Conservation (phyloP, 139 green algal species). For the Chlorella sp. region DNA sequence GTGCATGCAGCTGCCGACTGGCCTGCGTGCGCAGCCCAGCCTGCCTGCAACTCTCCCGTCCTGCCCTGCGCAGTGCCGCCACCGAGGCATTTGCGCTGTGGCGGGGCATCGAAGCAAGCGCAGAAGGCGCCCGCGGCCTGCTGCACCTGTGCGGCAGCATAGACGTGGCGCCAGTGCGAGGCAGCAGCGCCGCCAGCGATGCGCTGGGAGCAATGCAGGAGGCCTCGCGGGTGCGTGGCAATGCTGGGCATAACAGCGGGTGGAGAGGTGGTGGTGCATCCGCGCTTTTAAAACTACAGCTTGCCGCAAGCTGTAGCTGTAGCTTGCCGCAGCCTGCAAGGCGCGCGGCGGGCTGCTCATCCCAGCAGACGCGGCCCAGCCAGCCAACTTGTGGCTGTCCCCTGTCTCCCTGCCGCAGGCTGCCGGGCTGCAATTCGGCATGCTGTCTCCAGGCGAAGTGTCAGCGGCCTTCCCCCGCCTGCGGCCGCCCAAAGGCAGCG, state of each 20-base stretch:
- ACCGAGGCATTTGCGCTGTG: constrained; percentile 21
- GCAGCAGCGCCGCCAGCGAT: constrained; percentile 12
- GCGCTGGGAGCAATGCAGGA: constrained; percentile 20
- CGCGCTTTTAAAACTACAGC: no score
- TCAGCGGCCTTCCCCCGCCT: constrained; percentile 9
- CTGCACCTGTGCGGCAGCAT: constrained; percentile 28
- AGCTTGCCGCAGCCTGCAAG: no score
- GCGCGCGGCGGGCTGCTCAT: no score
- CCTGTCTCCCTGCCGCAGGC: constrained; percentile 1
- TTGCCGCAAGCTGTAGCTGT: no score
- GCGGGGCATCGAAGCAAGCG: constrained; percentile 8
- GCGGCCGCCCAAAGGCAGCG: neutral
- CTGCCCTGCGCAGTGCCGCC: neutral
- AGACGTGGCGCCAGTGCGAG: neutral
- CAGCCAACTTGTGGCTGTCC: neutral
- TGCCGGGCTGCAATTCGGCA: constrained; percentile 4
- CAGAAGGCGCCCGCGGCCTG: neutral
- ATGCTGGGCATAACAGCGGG: no score
- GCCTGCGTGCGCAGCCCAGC: neutral
- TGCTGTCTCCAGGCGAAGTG: constrained; percentile 6
- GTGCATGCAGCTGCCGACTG: no score
- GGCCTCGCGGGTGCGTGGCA: neutral
- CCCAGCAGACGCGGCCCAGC: no score
- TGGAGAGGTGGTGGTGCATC: no score
- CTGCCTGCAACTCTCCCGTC: neutral